Evolutionary conservation across 169 alveolate genomes (phyloP).

Genomic region (Plasmodium vivax): DNA sequence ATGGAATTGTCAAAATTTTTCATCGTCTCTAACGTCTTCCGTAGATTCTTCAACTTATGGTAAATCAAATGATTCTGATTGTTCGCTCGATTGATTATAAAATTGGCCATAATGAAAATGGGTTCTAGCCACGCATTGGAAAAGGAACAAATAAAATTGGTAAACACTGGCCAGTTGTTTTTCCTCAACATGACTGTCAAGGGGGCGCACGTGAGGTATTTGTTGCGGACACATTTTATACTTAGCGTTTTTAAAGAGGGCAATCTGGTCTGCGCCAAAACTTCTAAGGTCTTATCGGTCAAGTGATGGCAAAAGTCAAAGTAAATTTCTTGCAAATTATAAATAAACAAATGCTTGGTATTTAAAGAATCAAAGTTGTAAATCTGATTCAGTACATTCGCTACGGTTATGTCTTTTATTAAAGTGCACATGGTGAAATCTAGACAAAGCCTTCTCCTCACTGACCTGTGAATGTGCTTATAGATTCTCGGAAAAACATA

Average conservation of each 20-base stretch:
- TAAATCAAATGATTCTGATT: slow-evolving; percentile 75
- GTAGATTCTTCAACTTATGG: slow-evolving; percentile 75
- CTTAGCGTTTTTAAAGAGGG: slow-evolving; percentile 87
- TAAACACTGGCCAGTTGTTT: slow-evolving; percentile 88
- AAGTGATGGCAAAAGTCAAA: slow-evolving; percentile 89
- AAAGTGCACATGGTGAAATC: slow-evolving; percentile 87
- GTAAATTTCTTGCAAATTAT: slow-evolving; percentile 82
- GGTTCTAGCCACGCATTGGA: slow-evolving; percentile 88
- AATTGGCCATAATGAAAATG: slow-evolving; percentile 85
- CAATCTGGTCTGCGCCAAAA: slow-evolving; percentile 87
- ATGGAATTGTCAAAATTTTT: slow-evolving; percentile 54
- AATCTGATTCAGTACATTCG: slow-evolving; percentile 82
- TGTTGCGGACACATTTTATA: slow-evolving; percentile 87
- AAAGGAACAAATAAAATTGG: slow-evolving; percentile 85
- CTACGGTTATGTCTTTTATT: slow-evolving; percentile 86
- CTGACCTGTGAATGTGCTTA: slow-evolving; percentile 75
- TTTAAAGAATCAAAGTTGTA: slow-evolving; percentile 71
- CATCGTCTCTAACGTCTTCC: slow-evolving; percentile 76
- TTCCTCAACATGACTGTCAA: slow-evolving; percentile 77
- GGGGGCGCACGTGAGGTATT: slow-evolving; percentile 86
- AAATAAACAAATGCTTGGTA: slow-evolving; percentile 79
- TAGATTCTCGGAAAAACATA: slow-evolving; percentile 78
- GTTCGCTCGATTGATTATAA: slow-evolving; percentile 80
- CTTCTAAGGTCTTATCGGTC: slow-evolving; percentile 89
- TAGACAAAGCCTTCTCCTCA: slow-evolving; percentile 76